These are phyloP conservation scores for Actinomortierella ambigua DNA, from an alignment of 371 early-diverging fungal species.

Conservation along the genomic window DNA sequence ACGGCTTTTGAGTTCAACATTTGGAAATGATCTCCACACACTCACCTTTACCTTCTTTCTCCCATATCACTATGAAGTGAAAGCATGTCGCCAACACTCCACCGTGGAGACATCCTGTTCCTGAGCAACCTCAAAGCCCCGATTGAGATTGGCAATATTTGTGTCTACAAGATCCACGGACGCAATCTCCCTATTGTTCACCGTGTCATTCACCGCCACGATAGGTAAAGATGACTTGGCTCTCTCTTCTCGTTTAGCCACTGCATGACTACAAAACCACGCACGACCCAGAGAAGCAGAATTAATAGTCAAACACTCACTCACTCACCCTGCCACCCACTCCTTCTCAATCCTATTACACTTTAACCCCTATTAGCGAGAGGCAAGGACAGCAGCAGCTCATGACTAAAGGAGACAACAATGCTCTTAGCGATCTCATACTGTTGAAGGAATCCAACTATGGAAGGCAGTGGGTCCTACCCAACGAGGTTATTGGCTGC, in stretches of 20 bases:
- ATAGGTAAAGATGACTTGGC: slow-evolving; percentile 70
- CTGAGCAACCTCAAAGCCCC: slow-evolving; percentile 75
- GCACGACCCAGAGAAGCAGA: no score
- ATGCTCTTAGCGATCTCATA: slow-evolving; percentile 91
- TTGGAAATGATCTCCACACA: no score
- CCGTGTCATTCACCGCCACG: slow-evolving; percentile 91
- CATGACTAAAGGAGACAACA: slow-evolving; percentile 99
- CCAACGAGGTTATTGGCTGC: slow-evolving; percentile 87
- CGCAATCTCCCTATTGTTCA: slow-evolving; percentile 98
- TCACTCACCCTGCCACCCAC: neutral
- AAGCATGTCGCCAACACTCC: slow-evolving; percentile 99
- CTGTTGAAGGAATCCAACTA: slow-evolving; percentile 75
- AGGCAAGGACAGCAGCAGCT: slow-evolving; percentile 77
- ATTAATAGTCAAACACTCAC: neutral
- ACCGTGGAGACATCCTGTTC: slow-evolving; percentile 97
- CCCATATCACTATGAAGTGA: slow-evolving; percentile 59
- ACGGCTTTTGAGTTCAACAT: no score
- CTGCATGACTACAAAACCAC: no score
- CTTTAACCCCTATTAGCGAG: slow-evolving; percentile 42
- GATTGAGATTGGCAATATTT: slow-evolving; percentile 91
- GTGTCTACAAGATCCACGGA: slow-evolving; percentile 94
- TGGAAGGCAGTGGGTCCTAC: slow-evolving; percentile 90
- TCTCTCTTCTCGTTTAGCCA: no score
- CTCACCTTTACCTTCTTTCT: neutral
- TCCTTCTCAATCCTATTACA: neutral